Evolutionary conservation across 306 rosid genomes (phyloP).

Genomic region (Vicia villosa): DNA sequence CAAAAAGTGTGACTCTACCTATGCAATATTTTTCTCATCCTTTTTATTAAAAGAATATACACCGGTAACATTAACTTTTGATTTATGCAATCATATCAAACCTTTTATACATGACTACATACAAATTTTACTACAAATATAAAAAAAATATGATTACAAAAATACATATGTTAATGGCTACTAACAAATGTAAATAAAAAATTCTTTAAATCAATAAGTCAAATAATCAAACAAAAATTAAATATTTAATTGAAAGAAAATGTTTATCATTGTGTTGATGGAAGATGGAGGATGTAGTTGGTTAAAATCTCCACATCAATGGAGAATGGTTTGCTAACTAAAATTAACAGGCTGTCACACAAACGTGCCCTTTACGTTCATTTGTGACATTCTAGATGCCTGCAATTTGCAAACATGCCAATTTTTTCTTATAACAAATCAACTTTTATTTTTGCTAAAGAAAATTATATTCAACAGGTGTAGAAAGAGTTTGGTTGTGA

Average conservation of each 20-base stretch:
- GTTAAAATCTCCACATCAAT: not conserved
- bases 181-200: no score
- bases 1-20: no score
- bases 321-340: constrained; percentile 19
- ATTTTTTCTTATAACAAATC: not conserved
- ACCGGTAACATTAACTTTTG: no score
- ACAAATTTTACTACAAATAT: no score
- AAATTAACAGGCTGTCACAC: not conserved
- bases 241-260: not conserved
- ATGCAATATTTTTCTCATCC: no score
- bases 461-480: not conserved
- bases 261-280: not conserved
- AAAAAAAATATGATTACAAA: no score
- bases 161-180: no score
- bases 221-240: not conserved
- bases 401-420: not conserved
- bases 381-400: constrained; percentile 25
- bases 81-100: no score
- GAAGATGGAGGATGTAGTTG: not conserved
- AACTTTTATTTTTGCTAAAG: not conserved
- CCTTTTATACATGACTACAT: no score
- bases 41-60: no score
- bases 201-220: no score
- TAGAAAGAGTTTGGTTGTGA: not conserved
- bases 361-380: constrained; percentile 33